Evolutionary conservation across 352 stramenopile genomes (phyloP), one percentile per base, ranked within the genome.

Genomic region (Phytophthora sp.): DNA sequence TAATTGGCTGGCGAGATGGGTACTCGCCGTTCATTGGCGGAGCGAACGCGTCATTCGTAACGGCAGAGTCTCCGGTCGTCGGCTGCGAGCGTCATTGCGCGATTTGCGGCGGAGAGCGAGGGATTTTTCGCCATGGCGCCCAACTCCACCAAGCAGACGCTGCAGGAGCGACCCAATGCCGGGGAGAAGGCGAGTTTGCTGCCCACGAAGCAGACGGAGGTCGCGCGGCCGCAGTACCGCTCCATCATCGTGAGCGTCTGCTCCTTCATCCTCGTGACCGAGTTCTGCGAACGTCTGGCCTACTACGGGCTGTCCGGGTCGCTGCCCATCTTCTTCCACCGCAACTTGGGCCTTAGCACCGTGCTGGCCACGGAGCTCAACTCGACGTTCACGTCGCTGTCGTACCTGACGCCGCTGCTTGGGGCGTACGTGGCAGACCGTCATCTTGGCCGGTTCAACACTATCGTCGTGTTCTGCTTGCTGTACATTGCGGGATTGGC

Each of bases 311-410:
- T 96, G 21, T 92, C 87, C 9, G 87, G 85, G 5, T 94, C 87
- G 38, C 63, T 96, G 46, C 82, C 84, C 2, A 94, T 96, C 62
- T 96, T 94, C 70, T 96, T 96, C 69, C 87, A 89, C 69, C 92
- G 91, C 55, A 82, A 94, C 67, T 53, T 94, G 50, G 84, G 84
- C 10, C 71, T 94, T 18, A 84, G 72, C 67, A 92, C 70, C 26
- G 87, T 94, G 54, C 70, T 93, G 21, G 81, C 87, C n/a, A 93
- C 87, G 12, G 87, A 96, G 63, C 79, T 96, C 54, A 94, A 94
- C 74, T 86, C 76, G n/a, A 86, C 82, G 11, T 91, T 96, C 57
- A 88, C 84, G 56, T 92, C 85, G 56, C 75, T 92, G 15, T 94
- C 81, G 58, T 92, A 96, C 54, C 77, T 96, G 42, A 96, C 83